These are phyloP conservation scores for Pseudoneurospora amorphoporcata DNA, from an alignment of 495 filamentous ascomycete genomes.

Conservation along the genomic window DNA sequence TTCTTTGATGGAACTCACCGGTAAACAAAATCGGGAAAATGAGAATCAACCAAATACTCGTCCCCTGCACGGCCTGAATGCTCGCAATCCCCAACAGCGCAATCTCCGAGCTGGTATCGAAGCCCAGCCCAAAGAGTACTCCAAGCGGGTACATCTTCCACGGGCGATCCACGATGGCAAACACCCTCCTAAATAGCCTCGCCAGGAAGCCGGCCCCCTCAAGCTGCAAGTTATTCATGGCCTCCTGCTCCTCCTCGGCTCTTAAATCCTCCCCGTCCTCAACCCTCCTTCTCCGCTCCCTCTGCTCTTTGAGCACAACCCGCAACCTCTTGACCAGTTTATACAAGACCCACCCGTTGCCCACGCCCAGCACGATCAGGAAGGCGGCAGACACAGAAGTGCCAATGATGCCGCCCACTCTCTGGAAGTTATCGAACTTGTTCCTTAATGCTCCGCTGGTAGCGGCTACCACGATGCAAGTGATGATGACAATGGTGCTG, in stretches of 20 bases:
- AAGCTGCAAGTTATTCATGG: conserved; percentile 53
- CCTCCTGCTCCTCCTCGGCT: conserved; percentile 23
- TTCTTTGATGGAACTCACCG: conserved; percentile 33
- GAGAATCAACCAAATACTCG: conserved; percentile 86
- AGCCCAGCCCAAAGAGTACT: conserved; percentile 84
- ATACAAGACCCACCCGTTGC: conserved; percentile 77
- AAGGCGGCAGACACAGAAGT: conserved; percentile 76
- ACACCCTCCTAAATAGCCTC: conserved; percentile 60
- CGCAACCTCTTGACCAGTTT: conserved; percentile 60
- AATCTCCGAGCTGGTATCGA: conserved; percentile 93
- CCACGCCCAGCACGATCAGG: conserved; percentile 67
- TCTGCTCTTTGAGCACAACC: conserved; percentile 39
- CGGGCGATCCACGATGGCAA: conserved; percentile 75
- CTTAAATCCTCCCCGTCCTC: conserved; percentile 8
- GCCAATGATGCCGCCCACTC: conserved; percentile 79
- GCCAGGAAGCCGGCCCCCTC: conserved; percentile 71
- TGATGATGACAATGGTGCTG: conserved; percentile 86
- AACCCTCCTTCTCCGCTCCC: conserved; percentile 8
- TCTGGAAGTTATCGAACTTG: conserved; percentile 67
- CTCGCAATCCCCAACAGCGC: conserved; percentile 83
- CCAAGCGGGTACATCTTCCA: conserved; percentile 98
- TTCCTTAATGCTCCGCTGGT: conserved; percentile 72
- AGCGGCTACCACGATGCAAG: conserved; percentile 82
- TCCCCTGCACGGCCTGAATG: conserved; percentile 74
- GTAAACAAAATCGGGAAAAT: conserved; percentile 90